A percentile compares a stretch with the other conserved stretches of the same genome.
These are phyloP conservation scores for Millerago galiae DNA, from an alignment of 805 yeast genomes.

Conservation along the genomic window DNA sequence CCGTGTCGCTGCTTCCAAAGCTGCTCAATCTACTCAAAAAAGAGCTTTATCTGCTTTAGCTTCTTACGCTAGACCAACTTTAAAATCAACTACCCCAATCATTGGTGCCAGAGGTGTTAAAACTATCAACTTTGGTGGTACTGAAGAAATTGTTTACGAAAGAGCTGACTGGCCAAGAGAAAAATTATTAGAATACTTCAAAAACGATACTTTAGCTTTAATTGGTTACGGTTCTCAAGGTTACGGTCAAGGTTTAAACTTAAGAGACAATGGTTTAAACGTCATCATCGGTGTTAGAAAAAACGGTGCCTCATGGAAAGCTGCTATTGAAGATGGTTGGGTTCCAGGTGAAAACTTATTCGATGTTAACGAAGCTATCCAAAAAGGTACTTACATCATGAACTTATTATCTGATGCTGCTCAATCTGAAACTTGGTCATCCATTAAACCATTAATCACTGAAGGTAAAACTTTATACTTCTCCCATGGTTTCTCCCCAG, in stretches of 20 bases:
- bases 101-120: constrained; percentile 83
- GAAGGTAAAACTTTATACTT: constrained; percentile 97
- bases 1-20: constrained; percentile 35
- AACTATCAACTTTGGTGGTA: constrained; percentile 95
- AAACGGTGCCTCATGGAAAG: constrained; percentile 99
- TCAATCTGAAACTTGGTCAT: constrained; percentile 96
- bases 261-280: constrained; percentile 98
- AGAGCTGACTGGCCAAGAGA: constrained; percentile 99
- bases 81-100: constrained; percentile 42
- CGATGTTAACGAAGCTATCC: constrained; percentile 89
- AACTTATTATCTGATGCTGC: constrained; percentile 99
- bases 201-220: constrained; percentile 94
- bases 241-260: constrained; percentile 99
- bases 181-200: constrained; percentile 92
- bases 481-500: constrained; percentile 99
- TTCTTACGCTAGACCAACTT: constrained; percentile 55
- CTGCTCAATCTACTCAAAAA: constrained; percentile 34
- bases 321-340: constrained; percentile 99
- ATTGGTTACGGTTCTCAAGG: constrained; percentile 99
- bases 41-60: constrained; percentile 57
- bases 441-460: constrained; percentile 84
- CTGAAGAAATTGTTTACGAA: constrained; percentile 93
- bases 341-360: constrained; percentile 98
- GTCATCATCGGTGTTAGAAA: constrained; percentile 98
- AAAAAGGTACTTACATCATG: constrained; percentile 91